These are phyloP conservation scores for Lasiosphaeris hirsuta DNA, from an alignment of 495 filamentous ascomycete genomes.

Conservation along the genomic window DNA sequence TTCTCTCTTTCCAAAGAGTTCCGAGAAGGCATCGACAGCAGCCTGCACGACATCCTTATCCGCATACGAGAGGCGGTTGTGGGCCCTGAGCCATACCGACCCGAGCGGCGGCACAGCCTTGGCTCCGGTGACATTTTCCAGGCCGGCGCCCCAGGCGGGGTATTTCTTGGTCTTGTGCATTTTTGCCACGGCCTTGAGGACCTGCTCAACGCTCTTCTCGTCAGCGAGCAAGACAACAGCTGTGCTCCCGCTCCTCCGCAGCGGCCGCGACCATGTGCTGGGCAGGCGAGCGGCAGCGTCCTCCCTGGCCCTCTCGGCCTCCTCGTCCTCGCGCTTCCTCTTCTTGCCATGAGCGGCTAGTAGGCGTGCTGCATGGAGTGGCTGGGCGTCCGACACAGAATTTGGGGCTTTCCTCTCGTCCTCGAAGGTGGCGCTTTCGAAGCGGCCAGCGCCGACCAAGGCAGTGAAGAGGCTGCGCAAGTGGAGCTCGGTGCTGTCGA, in stretches of 20 bases:
- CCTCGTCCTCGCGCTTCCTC: slow-evolving; percentile 58
- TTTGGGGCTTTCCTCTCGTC: slow-evolving; percentile 36
- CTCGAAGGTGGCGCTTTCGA: slow-evolving; percentile 75
- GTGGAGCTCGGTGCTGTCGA: slow-evolving; percentile 76
- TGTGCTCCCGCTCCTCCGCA: slow-evolving; percentile 68
- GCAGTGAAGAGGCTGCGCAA: slow-evolving; percentile 69
- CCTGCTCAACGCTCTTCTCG: slow-evolving; percentile 64
- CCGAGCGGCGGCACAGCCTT: slow-evolving; percentile 57
- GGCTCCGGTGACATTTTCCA: slow-evolving; percentile 38
- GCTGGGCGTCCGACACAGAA: slow-evolving; percentile 25
- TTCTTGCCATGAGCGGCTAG: slow-evolving; percentile 57
- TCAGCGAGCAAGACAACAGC: slow-evolving; percentile 84
- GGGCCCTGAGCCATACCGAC: slow-evolving; percentile 55
- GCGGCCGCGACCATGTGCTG: slow-evolving; percentile 67
- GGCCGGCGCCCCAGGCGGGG: slow-evolving; percentile 58
- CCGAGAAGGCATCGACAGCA: slow-evolving; percentile 79
- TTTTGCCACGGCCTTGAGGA: slow-evolving; percentile 68
- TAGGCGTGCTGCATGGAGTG: slow-evolving; percentile 38
- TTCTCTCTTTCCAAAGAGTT: slow-evolving; percentile 62
- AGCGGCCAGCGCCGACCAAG: slow-evolving; percentile 66
- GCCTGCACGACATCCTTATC: slow-evolving; percentile 57
- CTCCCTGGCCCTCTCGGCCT: slow-evolving; percentile 50
- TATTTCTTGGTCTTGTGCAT: slow-evolving; percentile 53
- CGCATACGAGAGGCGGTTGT: slow-evolving; percentile 70
- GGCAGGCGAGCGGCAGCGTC: slow-evolving; percentile 57